phyloP scores from a whole-genome alignment of 306 rosid species.

The Chamaecrista fasciculata region DNA sequence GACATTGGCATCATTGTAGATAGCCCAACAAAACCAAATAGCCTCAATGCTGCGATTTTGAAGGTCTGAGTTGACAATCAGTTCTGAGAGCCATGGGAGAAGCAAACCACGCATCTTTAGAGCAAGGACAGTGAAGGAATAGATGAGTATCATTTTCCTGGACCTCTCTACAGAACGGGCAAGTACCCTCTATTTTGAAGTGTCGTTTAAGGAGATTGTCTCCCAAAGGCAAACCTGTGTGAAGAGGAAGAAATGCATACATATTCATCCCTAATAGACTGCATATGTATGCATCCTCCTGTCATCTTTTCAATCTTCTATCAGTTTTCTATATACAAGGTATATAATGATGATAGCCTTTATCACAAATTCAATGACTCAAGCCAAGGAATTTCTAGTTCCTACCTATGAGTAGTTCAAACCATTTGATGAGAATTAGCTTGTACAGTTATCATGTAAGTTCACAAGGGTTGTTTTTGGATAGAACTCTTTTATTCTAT shows the following conservation, averaged over 20 bases:
- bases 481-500: conserved; percentile 69
- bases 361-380: neutral
- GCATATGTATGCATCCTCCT: neutral
- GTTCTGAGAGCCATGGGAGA: too few species aligned
- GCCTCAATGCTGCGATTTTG: too few species aligned
- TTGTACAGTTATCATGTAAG: conserved; percentile 52
- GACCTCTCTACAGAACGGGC: too few species aligned
- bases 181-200: too few species aligned
- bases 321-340: conserved; percentile 1
- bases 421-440: conserved; percentile 46
- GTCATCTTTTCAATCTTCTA: neutral
- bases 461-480: conserved; percentile 68
- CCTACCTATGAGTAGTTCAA: conserved; percentile 21
- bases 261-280: neutral
- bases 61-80: too few species aligned
- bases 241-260: conserved; percentile 14
- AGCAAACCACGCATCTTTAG: too few species aligned
- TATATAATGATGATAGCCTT: neutral
- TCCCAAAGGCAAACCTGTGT: too few species aligned
- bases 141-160: too few species aligned
- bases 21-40: too few species aligned
- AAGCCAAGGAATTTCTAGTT: neutral
- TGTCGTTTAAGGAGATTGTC: too few species aligned
- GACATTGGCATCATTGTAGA: too few species aligned
- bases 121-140: too few species aligned